These are phyloP conservation scores for Gonapodya sp. DNA, from an alignment of 192 early-diverging fungal species.

Conservation along the genomic window DNA sequence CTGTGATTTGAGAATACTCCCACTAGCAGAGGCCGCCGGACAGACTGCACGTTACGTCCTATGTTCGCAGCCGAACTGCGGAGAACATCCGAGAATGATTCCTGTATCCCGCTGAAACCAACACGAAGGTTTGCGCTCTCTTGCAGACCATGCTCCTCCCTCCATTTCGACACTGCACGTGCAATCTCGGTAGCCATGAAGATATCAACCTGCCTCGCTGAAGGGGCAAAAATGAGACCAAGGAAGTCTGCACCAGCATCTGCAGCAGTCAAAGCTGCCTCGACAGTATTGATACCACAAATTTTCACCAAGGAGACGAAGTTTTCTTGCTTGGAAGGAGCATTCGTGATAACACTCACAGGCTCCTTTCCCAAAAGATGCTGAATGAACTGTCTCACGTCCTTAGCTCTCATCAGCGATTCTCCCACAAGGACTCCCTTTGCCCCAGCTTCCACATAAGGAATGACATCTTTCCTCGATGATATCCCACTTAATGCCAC, in stretches of 20 bases:
- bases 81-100: constrained; percentile 35
- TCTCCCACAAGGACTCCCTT: constrained; percentile 85
- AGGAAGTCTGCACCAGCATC: constrained; percentile 78
- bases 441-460: constrained; percentile 68
- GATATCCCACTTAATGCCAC: constrained; percentile 89
- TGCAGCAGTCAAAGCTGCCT: constrained; percentile 70
- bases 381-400: constrained; percentile 66
- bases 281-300: constrained; percentile 75
- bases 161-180: constrained; percentile 34
- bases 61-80: constrained; percentile 12
- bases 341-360: constrained; percentile 14
- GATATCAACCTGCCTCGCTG: constrained; percentile 63
- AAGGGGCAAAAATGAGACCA: constrained; percentile 87
- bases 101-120: neutral
- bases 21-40: constrained; percentile 63
- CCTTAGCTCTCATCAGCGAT: constrained; percentile 76
- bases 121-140: neutral
- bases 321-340: neutral
- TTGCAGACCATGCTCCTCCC: constrained; percentile 3
- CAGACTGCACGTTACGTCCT: constrained; percentile 17
- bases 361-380: constrained; percentile 42
- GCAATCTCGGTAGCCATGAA: constrained; percentile 63
- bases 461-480: constrained; percentile 67
- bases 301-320: constrained; percentile 74
- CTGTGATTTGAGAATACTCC: constrained; percentile 90